Conservation (phyloP, 192 early-diverging fungal genomes). For the Mortierella alpina region DNA sequence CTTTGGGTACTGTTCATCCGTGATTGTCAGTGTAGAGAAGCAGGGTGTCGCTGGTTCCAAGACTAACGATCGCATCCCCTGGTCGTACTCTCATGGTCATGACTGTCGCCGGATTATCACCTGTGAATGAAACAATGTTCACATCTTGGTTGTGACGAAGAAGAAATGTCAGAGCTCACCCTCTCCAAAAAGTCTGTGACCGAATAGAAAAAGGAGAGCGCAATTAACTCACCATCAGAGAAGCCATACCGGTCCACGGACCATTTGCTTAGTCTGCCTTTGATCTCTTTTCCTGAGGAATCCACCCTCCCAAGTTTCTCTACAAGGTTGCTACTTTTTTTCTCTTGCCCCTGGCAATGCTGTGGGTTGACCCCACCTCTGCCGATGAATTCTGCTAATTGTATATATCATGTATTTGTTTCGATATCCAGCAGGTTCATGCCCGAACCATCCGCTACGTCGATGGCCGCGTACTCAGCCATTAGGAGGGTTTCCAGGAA, state of each 20-base stretch:
- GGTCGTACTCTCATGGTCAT: constrained; percentile 61
- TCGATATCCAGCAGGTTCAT: constrained; percentile 86
- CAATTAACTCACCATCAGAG: constrained; percentile 56
- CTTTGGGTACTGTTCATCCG: constrained; percentile 8
- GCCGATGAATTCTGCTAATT: constrained; percentile 56
- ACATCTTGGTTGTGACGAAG: no score
- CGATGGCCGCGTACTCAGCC: constrained; percentile 68
- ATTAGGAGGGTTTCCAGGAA: constrained; percentile 74
- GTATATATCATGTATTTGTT: constrained; percentile 62
- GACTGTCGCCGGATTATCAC: constrained; percentile 84
- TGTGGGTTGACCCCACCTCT: constrained; percentile 22
- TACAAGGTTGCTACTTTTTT: constrained; percentile 23
- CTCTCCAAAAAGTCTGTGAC: no score
- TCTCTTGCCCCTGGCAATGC: background rate
- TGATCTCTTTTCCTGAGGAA: constrained; percentile 41
- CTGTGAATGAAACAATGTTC: constrained; percentile 74
- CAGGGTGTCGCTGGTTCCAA: constrained; percentile 87
- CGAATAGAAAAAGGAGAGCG: no score
- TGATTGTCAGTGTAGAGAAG: constrained; percentile 63
- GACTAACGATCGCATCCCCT: constrained; percentile 74
- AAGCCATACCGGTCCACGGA: constrained; percentile 77
- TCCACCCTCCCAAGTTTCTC: constrained; percentile 60
- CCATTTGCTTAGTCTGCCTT: constrained; percentile 70
- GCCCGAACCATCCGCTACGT: constrained; percentile 80
- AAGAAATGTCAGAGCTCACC: no score